Conservation (phyloP, 345 rosid genomes). For the Sapria himalayana region DNA sequence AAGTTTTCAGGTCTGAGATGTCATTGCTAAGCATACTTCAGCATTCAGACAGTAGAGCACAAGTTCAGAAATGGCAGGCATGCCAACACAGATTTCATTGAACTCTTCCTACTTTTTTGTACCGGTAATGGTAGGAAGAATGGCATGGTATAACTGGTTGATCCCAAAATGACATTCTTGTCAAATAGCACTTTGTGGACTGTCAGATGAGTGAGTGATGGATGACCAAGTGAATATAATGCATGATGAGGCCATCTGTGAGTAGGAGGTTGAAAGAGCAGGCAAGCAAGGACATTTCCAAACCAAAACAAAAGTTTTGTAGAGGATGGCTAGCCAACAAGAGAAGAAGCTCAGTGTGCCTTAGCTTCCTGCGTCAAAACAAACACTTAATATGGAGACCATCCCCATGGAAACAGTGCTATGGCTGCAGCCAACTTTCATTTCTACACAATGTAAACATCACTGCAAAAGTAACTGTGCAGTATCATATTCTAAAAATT, state of each 20-base stretch:
- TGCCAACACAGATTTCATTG: conserved; percentile 42
- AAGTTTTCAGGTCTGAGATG: conserved; percentile 43
- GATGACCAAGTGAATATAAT: conserved; percentile 31
- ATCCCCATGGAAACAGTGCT: conserved; percentile 14
- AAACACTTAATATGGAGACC: conserved; percentile 43
- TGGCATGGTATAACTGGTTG: conserved; percentile 26
- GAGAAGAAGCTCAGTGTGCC: conserved; percentile 49
- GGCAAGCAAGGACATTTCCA: conserved; percentile 39
- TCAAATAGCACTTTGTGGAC: conserved; percentile 20
- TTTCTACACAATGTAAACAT: conserved; percentile 6
- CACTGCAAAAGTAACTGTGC: conserved; percentile 6
- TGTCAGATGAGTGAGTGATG: conserved; percentile 32
- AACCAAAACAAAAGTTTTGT: conserved; percentile 27
- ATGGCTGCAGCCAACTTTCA: conserved; percentile 12
- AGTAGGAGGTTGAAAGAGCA: conserved; percentile 39
- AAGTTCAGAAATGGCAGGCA: conserved; percentile 44
- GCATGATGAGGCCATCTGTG: conserved; percentile 45
- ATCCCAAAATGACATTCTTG: conserved; percentile 27
- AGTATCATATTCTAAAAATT: conserved; percentile 7
- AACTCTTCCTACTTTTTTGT: no score
- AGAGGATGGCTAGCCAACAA: conserved; percentile 39
- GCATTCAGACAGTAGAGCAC: conserved; percentile 50
- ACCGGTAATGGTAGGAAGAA: conserved; percentile 28
- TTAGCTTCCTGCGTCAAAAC: conserved; percentile 81
- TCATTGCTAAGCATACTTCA: conserved; percentile 48